These are phyloP conservation scores for Ricinus communis DNA, from an alignment of 345 rosid genomes.

Conservation along the genomic window DNA sequence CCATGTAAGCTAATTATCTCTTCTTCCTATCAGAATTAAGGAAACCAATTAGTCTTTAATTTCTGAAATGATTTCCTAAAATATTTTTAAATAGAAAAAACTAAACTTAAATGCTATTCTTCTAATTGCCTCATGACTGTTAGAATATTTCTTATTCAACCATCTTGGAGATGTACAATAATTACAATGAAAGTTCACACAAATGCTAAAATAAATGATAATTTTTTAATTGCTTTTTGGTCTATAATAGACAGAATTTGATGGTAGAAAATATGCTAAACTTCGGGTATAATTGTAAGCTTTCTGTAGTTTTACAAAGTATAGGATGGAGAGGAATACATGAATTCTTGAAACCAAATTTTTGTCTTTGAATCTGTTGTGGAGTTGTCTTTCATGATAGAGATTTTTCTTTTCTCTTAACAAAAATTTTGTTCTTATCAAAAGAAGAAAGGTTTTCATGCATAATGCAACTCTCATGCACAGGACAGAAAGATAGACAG, in stretches of 20 bases:
- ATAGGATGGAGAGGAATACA: too few species aligned
- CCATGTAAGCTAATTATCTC: too few species aligned
- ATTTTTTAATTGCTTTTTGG: not conserved
- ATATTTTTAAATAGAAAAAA: not conserved
- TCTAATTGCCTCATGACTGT: too few species aligned
- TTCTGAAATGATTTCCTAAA: not conserved
- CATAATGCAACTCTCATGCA: not conserved
- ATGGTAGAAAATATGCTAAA: too few species aligned
- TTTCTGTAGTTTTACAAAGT: too few species aligned
- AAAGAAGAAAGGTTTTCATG: too few species aligned
- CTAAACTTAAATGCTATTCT: too few species aligned
- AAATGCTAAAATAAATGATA: not conserved
- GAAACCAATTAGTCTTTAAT: not conserved
- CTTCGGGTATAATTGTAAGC: too few species aligned
- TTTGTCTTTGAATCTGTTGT: not conserved
- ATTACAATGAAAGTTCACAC: not conserved
- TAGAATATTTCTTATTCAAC: not conserved
- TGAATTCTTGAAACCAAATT: too few species aligned
- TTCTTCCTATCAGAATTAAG: too few species aligned
- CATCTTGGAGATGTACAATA: not conserved
- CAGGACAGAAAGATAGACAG: not conserved
- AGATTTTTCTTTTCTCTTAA: too few species aligned
- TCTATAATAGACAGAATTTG: not conserved
- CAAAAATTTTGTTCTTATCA: too few species aligned
- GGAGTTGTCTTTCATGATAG: not conserved